phyloP scores from a whole-genome alignment of 2,329 filamentous ascomycete species.

The Pleurostoma richardsiae region DNA sequence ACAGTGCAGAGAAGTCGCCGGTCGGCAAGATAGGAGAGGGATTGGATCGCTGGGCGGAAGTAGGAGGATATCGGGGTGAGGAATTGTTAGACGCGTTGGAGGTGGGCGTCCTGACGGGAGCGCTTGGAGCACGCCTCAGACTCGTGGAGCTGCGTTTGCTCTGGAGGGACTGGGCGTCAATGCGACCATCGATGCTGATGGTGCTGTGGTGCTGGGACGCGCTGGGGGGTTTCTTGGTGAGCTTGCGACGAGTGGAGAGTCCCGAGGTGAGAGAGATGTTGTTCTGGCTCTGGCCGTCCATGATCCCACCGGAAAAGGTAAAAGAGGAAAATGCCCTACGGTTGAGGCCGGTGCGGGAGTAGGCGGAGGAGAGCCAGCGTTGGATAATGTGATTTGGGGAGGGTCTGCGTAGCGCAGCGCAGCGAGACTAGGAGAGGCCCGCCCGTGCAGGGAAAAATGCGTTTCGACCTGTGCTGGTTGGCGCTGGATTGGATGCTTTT shows the following conservation, averaged over 20 bases:
- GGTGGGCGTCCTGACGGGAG: constrained; percentile 42
- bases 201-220: constrained; percentile 39
- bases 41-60: constrained; percentile 32
- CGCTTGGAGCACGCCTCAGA: constrained; percentile 56
- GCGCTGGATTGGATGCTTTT: too few relatives aligned
- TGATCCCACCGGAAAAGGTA: constrained; percentile 26
- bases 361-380: too few relatives aligned
- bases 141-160: constrained; percentile 62
- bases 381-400: too few relatives aligned
- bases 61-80: constrained; percentile 40
- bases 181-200: constrained; percentile 46
- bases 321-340: background rate
- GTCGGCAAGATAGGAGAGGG: constrained; percentile 40
- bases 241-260: constrained; percentile 51
- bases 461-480: too few relatives aligned
- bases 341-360: background rate
- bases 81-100: constrained; percentile 43
- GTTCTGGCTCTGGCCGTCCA: constrained; percentile 37
- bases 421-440: too few relatives aligned
- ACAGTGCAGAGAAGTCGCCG: constrained; percentile 38
- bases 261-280: constrained; percentile 31
- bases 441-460: too few relatives aligned
- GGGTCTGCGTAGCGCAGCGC: too few relatives aligned
- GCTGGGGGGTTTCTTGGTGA: constrained; percentile 58
- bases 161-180: constrained; percentile 52